Evolutionary conservation across 169 alveolate species (phyloP), one percentile per base, ranked within the genome.

Genomic region (Cryptosporidium ubiquitum): DNA sequence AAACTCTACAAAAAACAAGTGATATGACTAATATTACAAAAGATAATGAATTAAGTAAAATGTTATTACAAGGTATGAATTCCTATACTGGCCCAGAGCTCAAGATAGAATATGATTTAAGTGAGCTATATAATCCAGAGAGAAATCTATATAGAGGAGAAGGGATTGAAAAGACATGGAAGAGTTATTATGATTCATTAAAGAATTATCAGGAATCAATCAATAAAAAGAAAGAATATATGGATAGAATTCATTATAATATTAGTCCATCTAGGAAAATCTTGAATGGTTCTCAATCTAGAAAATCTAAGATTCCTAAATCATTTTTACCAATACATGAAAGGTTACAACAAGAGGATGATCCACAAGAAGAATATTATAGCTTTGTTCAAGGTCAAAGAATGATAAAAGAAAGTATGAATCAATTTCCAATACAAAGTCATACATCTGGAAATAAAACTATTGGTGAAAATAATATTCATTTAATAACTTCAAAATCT

Each of bases 311-410:
- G 20, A 60, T 75, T 23, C 86, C 70, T 6, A 75, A 55, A 42
- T 37, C 86, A 58, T 60, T 75, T 60, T 33, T 75, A 23, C 86
- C 86, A 31, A 75, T 75, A n/a, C 86, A 75, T 60, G 86, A 75
- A 33, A 33, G 68, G 9, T 40, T 75, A 37, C 70, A 57, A 31
- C 86, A 75, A 39, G 70, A 58, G 33, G 74, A 75, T 55, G 86
- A 75, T 42, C 86, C 86, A 5, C 86, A 75, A 31, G 86, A 75
- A 31, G 86, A 75, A 20, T 75, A 75, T 20, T 75, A 58, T 16
- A 33, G 52, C 16, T 75, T 75, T 42, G 20, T 75, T 37, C 86
- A 75, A 42, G 86, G 73, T 29, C 86, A 75, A 40, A 75, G 86
- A 33, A 75, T 75, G 86, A 75, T 75, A 6, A 60, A 55, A 40